Evolutionary conservation across 2,329 filamentous ascomycete species (phyloP).

Genomic region (Aspergillus sp.): DNA sequence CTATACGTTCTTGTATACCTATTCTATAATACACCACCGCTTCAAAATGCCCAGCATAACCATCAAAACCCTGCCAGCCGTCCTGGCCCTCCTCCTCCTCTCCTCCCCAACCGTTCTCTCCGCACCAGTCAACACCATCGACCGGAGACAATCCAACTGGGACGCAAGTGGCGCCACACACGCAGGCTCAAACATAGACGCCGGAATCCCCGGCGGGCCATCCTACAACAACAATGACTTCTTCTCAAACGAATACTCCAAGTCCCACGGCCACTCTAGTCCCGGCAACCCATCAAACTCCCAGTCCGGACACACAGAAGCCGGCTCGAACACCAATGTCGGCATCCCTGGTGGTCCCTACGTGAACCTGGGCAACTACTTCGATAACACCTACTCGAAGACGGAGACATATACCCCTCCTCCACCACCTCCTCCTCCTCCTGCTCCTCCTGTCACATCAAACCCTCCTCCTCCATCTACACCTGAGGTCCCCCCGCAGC

Average conservation of each 20-base stretch:
- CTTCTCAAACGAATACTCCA: not conserved
- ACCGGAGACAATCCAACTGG: not conserved
- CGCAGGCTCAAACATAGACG: conserved; percentile 8
- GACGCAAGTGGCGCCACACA: conserved; percentile 11
- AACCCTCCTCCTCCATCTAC: not conserved
- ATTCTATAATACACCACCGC: not conserved
- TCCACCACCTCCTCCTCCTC: not conserved
- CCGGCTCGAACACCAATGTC: conserved; percentile 13
- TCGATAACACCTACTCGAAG: not conserved
- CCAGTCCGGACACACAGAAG: conserved; percentile 4
- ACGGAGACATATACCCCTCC: not conserved
- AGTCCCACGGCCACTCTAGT: not conserved
- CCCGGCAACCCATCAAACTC: not conserved
- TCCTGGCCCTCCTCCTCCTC: not conserved
- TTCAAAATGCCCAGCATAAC: not conserved
- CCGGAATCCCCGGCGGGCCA: conserved; percentile 21
- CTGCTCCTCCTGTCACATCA: not conserved
- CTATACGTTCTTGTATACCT: not conserved
- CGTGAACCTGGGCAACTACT: conserved; percentile 6
- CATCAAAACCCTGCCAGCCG: not conserved
- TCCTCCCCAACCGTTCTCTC: not conserved
- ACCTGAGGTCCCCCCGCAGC: not conserved
- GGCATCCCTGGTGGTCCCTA: conserved; percentile 21
- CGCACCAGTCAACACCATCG: not conserved
- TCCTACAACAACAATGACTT: conserved; percentile 4